Base-by-base conservation (phyloP, 495 filamentous ascomycete species). In the Penicillium bialowiezense region DNA sequence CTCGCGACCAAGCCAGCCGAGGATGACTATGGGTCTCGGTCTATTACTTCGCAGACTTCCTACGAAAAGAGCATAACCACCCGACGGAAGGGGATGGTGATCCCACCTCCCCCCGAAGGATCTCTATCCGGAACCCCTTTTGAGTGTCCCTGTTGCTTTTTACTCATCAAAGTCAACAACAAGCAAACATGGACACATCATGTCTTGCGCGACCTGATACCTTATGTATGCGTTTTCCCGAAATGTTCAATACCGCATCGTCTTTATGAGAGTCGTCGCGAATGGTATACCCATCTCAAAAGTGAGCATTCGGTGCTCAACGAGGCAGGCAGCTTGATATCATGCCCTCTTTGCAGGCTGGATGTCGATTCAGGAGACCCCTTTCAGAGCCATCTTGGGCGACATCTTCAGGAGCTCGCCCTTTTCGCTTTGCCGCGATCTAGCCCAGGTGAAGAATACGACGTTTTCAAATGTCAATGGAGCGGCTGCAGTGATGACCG, bases 131-230 rank as follows among this genome's bases (percentile, higher is more conserved):
- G 31, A 12, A 38, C 13, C 6, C 51, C 51, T 2, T 66, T 62
- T 32, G 55, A 60, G 42, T 68, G 65, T 45, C 63, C 65, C 1
- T 68, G 64, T 33, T 68, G 65, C 40, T 59, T 47, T 32, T 34
- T 46, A 12, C 44, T 60, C 3, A 61, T 62, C 18, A 52, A 34
- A 1, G 36, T 51, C 18, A 41, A 32, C 9, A 34, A 52, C 12
- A 26, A 19, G 10, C 39, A 28, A 38, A 41, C 40, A 2, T 64
- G 60, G 62, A 52, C 49, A 3, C 52, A 56, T 7, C 65, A 68
- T 45, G 37, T 68, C 7, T 63, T 68, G 41, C 42, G 42, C 3
- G 65, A 68, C 29, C 13, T 66, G n/a, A 56, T 57, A 54, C 63
- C 65, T 0, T 68, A 68, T 41, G 34, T 54, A 1, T 68, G 65